A percentile compares a stretch with the other conserved stretches of the same genome.
These are phyloP conservation scores for Paramecium sonneborni DNA, from an alignment of 73 alveolate species.

Conservation along the genomic window DNA sequence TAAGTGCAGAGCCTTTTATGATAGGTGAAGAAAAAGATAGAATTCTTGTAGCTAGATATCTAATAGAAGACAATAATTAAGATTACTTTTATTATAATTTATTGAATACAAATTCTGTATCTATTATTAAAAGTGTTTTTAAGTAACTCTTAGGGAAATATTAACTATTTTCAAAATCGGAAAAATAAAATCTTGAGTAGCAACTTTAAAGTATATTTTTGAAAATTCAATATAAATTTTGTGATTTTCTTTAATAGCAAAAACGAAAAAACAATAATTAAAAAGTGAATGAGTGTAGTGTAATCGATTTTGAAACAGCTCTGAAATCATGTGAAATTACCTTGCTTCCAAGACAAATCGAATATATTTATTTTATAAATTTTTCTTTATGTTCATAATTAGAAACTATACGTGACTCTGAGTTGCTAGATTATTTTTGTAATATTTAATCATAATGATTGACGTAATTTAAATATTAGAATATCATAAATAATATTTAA, in stretches of 20 bases:
- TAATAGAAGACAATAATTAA: conserved; percentile 6
- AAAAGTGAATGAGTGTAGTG: neutral
- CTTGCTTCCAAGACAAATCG: neutral
- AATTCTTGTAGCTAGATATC: neutral
- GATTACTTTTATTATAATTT: neutral
- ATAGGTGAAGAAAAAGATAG: neutral
- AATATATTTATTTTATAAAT: neutral
- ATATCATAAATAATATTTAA: neutral
- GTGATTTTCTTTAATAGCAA: neutral
- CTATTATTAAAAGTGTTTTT: conserved; percentile 14
- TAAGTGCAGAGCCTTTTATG: conserved; percentile 7
- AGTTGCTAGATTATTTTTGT: neutral
- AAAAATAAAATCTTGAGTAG: neutral
- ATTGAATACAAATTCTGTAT: neutral
- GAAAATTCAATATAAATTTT: neutral
- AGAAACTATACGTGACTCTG: neutral
- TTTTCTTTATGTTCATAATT: neutral
- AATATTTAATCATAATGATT: neutral
- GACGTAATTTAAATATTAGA: neutral
- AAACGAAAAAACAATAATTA: neutral
- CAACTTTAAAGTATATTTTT: neutral
- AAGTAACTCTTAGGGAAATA: conserved; percentile 8
- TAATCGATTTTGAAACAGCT: neutral
- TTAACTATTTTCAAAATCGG: neutral
- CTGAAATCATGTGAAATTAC: neutral